Evolutionary conservation across 345 rosid species (phyloP).

Genomic region (Eucalyptus curtisii): DNA sequence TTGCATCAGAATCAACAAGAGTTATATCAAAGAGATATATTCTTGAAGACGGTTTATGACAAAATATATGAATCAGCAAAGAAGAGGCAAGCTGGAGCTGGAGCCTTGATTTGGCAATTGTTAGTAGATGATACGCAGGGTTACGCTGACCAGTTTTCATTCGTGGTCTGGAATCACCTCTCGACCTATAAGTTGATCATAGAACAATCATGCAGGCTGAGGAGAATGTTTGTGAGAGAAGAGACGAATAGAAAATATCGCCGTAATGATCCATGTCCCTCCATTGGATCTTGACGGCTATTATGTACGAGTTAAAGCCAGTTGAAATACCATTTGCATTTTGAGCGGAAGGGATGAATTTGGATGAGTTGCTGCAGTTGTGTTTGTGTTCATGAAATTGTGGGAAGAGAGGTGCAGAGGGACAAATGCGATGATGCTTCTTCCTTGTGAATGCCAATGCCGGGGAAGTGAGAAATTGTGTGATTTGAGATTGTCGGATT

Average conservation of each 20-base stretch:
- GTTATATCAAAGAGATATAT: background rate
- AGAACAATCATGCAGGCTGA: slow-evolving; percentile 21
- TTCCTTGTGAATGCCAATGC: background rate
- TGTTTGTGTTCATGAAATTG: background rate
- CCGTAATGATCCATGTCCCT: background rate
- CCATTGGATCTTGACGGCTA: background rate
- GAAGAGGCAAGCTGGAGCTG: slow-evolving; percentile 20
- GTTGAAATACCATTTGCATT: background rate
- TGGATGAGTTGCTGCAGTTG: background rate
- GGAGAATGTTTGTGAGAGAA: background rate
- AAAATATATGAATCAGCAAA: slow-evolving; percentile 19
- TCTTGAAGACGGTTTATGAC: slow-evolving; percentile 11
- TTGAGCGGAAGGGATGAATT: background rate
- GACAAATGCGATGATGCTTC: background rate
- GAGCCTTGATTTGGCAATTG: slow-evolving; percentile 30
- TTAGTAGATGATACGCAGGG: slow-evolving; percentile 13
- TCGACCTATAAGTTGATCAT: slow-evolving; percentile 17
- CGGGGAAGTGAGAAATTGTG: background rate
- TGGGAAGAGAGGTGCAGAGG: background rate
- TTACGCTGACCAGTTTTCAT: slow-evolving; percentile 14
- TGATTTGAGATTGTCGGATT: background rate
- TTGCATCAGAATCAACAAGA: background rate
- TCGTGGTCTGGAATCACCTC: slow-evolving; percentile 19
- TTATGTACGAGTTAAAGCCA: background rate
- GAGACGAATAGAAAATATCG: background rate